Conservation (phyloP, 306 rosid genomes). For the Luffa acutangula region DNA sequence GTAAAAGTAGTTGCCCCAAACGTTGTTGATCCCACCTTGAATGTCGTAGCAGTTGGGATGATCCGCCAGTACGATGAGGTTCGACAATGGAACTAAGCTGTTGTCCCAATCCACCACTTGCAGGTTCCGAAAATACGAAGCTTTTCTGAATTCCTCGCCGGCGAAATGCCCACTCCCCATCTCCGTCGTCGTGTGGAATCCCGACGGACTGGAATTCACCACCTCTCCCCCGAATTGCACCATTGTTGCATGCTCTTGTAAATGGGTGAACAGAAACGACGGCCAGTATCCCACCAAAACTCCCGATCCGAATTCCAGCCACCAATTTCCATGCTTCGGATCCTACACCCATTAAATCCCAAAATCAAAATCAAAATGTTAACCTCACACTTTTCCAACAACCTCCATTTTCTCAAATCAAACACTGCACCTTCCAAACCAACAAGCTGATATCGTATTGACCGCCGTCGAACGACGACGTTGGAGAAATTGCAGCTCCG, state of each 20-base stretch:
- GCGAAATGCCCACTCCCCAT: slow-evolving; percentile 17
- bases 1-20: slow-evolving; percentile 15
- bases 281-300: slow-evolving; percentile 17
- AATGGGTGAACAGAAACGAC: slow-evolving; percentile 6
- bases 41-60: slow-evolving; percentile 12
- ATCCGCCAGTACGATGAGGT: slow-evolving; percentile 11
- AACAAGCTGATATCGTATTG: slow-evolving; percentile 13
- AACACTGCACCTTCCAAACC: slow-evolving; percentile 8
- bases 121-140: slow-evolving; percentile 4
- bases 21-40: slow-evolving; percentile 6
- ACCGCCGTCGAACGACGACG: slow-evolving; percentile 7
- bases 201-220: slow-evolving; percentile 10
- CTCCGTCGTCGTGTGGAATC: slow-evolving; percentile 7
- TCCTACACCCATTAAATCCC: neutral
- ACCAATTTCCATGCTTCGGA: slow-evolving; percentile 19
- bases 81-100: slow-evolving; percentile 12
- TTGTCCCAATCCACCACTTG: slow-evolving; percentile 18
- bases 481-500: slow-evolving; percentile 14
- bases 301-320: slow-evolving; percentile 18
- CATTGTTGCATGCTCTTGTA: slow-evolving; percentile 12
- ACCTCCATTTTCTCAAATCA: too few species aligned
- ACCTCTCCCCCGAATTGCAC: slow-evolving; percentile 18
- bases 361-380: too few species aligned
- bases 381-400: too few species aligned
- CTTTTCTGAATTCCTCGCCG: slow-evolving; percentile 15